phyloP scores from a whole-genome alignment of 768 basidiomycete genomes.

The Crepidotus variabilis region DNA sequence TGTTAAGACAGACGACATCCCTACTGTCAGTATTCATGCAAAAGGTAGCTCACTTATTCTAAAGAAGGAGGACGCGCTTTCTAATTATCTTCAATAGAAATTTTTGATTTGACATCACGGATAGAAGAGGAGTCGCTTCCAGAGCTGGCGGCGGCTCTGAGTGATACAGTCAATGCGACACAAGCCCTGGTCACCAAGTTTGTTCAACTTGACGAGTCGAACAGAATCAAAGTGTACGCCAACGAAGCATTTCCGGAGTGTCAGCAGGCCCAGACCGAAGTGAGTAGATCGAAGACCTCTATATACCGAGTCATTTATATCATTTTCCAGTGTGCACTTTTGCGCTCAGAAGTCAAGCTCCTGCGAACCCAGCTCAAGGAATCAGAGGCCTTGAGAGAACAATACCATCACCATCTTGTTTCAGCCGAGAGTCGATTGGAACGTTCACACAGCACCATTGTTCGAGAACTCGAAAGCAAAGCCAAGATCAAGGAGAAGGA shows the following conservation, averaged over 20 bases:
- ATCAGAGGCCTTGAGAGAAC: slow-evolving; percentile 42
- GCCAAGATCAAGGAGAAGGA: slow-evolving; percentile 22
- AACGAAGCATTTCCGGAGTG: slow-evolving; percentile 40
- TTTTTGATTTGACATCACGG: slow-evolving; percentile 44
- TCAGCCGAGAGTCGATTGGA: slow-evolving; percentile 61
- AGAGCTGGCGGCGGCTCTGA: slow-evolving; percentile 41
- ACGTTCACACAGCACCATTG: slow-evolving; percentile 51
- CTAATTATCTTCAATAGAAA: slow-evolving; percentile 26
- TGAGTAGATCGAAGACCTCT: slow-evolving; percentile 25
- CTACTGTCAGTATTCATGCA: slow-evolving; percentile 36
- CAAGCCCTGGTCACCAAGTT: slow-evolving; percentile 57
- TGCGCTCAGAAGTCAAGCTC: slow-evolving; percentile 56
- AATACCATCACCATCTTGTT: slow-evolving; percentile 47
- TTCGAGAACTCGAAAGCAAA: slow-evolving; percentile 41
- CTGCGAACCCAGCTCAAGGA: slow-evolving; percentile 48
- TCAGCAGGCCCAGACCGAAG: slow-evolving; percentile 59
- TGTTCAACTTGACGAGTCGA: slow-evolving; percentile 38
- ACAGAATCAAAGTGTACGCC: slow-evolving; percentile 27
- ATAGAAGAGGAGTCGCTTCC: slow-evolving; percentile 32
- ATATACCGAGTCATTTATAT: slow-evolving; percentile 8
- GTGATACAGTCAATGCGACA: slow-evolving; percentile 55
- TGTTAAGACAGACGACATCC: slow-evolving; percentile 47
- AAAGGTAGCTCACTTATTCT: slow-evolving; percentile 28
- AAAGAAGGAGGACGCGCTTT: background rate
- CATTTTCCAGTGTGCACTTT: slow-evolving; percentile 43